Base-by-base conservation (phyloP, 345 rosid species). In the Aquilaria malaccensis region DNA sequence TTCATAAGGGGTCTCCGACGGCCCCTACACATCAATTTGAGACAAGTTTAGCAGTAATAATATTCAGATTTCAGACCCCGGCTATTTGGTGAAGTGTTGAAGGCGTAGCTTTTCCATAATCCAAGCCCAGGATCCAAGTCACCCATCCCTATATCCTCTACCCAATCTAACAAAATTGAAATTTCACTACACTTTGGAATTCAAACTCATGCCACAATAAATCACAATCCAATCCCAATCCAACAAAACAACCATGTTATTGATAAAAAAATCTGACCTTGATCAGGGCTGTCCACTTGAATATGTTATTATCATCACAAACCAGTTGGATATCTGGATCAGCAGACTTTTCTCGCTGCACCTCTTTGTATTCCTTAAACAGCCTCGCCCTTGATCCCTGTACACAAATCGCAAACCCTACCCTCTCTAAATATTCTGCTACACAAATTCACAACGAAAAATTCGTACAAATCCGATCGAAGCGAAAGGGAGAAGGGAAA, bases 261-360 rank as follows among this genome's bases (percentile, higher is more conserved):
- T 15, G 13, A 51, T 22, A 14, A 48, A 64, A 13, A 37, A 3
- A 37, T 37, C 59, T 50, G 45, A 94, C 99, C 96, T 95, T 91
- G 71, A 95, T 82, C 56, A 91, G 89, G 10, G 99, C 99, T 64
- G 96, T 95, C 99, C 98, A 95, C 76, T 91, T 91, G 70, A 95
- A 95, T 58, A 95, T 88, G 82, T 95, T 95, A 50, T 93, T 73
- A 72, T 95, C 98, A 73, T 95, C 99, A 62, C 99, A 95, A 49
- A 80, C 88, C 59, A 95, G 71, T 61, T 83, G 95, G 72, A 94
- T 91, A 75, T 94, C 99, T 0, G 99, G 97, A 77, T 94, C 99
- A 59, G 87, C 92, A 13, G 71, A 72, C 72, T 94, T 94, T 79
- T 94, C 97, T 63, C 98, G 72, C 74, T 91, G 96, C 68, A 91